Percentiles rank a stretch among this genome's conserved stretches.
Conservation (phyloP, 2,329 filamentous ascomycete genomes). For the Curvularia spicifera region DNA sequence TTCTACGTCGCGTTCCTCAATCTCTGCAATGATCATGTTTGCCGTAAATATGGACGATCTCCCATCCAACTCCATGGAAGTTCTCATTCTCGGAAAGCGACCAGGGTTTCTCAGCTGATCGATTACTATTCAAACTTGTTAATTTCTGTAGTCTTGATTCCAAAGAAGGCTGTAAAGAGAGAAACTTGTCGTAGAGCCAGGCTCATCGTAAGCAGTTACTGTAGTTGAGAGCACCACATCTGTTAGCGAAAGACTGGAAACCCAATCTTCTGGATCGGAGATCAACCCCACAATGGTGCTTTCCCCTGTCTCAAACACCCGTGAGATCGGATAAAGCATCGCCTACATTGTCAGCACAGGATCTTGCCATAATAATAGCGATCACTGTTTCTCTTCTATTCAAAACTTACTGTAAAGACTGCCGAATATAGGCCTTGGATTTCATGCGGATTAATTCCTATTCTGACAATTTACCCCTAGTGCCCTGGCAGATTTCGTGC, state of each 20-base stretch:
- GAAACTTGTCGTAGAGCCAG: background rate
- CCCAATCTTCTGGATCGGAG: background rate
- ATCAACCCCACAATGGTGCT: background rate
- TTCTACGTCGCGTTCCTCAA: background rate
- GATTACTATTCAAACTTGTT: background rate
- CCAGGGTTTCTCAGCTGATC: background rate
- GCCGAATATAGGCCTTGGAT: background rate
- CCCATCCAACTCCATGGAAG: background rate
- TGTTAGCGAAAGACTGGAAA: background rate
- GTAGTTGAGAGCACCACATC: background rate
- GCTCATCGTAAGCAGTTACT: background rate
- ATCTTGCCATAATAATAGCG: background rate
- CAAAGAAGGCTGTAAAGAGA: background rate
- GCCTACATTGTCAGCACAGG: background rate
- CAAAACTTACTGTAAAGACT: background rate
- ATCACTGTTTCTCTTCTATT: background rate
- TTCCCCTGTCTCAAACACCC: background rate
- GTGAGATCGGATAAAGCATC: background rate
- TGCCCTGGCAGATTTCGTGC: background rate
- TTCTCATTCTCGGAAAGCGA: background rate
- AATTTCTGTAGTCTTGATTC: background rate
- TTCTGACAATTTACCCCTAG: background rate
- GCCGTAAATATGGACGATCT: background rate
- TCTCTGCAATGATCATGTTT: background rate
- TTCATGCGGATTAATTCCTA: background rate